Conservation (phyloP, 768 basidiomycete species). For the Collybia mongolica region DNA sequence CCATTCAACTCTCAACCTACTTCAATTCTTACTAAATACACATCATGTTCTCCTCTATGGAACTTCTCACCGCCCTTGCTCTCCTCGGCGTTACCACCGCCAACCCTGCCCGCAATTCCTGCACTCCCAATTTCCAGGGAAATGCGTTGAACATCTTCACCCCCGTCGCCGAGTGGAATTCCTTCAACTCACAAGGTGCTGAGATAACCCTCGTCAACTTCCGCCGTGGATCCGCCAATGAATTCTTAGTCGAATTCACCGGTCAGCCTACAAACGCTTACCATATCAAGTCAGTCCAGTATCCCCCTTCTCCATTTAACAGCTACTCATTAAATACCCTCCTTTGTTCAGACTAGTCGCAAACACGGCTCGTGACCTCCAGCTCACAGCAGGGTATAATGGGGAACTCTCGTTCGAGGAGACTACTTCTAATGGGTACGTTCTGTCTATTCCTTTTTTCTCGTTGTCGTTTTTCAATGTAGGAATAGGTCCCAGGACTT, state of each 20-base stretch:
- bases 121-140: slow-evolving; percentile 10
- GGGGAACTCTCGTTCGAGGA: slow-evolving; percentile 4
- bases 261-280: slow-evolving; percentile 2
- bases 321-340: background rate
- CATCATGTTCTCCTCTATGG: background rate
- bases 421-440: no score
- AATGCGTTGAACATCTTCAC: slow-evolving; percentile 1
- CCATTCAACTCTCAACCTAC: no score
- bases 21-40: no score
- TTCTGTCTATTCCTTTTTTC: no score
- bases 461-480: no score
- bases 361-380: slow-evolving; percentile 2
- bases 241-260: slow-evolving; percentile 7
- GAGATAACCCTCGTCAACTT: slow-evolving; percentile 1
- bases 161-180: background rate
- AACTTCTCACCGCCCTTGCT: slow-evolving; percentile 2
- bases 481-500: slow-evolving; percentile 4
- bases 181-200: background rate
- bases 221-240: background rate
- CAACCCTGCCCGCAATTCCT: background rate
- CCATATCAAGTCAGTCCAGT: slow-evolving; percentile 4
- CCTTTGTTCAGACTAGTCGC: background rate
- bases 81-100: background rate
- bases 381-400: background rate
- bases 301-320: background rate